Base-by-base conservation (phyloP, 2,329 filamentous ascomycete genomes). In the Calonectria pseudoreteaudii region DNA sequence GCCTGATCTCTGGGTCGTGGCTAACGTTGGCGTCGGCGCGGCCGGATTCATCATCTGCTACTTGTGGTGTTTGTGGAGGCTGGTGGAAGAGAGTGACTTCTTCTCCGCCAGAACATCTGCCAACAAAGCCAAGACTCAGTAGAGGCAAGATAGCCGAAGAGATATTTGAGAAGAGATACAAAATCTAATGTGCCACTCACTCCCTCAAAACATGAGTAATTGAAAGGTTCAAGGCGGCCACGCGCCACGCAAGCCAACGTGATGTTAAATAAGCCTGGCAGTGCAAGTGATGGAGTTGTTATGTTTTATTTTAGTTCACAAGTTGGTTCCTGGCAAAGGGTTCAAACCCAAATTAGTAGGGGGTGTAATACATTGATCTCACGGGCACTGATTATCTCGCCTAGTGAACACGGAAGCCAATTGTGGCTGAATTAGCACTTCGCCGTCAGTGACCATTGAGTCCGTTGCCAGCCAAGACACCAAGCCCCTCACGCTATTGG, bases 1-100 rank as follows among this genome's bases (percentile, higher is more conserved):
- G 85, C 97, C 97, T 0, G 97, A 99, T 86, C 86, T 99, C 1
- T 99, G 96, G 96, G 93, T 97, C 4, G 96, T 99, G 3, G 90
- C 92, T 16, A 99, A 99, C 81, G 95, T 97, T 11, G 92, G 95
- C 23, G 85, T 98, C 28, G 97, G 97, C 10, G 94, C 94, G 28
- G 93, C 91, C 5, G 97, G 95, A 0, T 99, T 98, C 83, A 91
- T 91, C 0, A 86, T 98, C 41, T 97, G 95, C 84, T 98, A 98
- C 83, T 81, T 97, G 10, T 99, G 97, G 97, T 98, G 96, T 84
- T 84, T 97, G 75, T 93, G 92, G 90, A 93, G 91, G 70, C 82
- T 94, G 67, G 80, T 91, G 3, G 82, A 86, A 23, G 91, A 93
- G 79, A 93, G 92, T 81, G 90, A 90, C 53, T 79, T 91, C 53